Conservation (phyloP, 768 basidiomycete species). For the Pleurotus pulmonarius region DNA sequence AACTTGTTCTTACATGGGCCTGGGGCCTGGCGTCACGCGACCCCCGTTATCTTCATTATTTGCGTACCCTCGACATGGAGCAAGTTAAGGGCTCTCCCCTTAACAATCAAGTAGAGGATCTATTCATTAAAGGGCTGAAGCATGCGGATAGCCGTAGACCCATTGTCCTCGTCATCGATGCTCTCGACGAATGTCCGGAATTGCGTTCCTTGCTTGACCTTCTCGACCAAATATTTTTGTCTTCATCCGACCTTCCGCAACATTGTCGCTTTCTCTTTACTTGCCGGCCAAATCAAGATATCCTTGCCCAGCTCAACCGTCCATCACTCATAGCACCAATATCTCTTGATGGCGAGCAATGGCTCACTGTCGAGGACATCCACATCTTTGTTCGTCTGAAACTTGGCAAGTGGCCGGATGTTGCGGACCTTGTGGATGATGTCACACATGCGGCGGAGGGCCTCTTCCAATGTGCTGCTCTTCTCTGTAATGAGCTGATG, state of each 20-base stretch:
- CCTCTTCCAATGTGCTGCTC: slow-evolving; percentile 18
- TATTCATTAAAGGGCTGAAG: slow-evolving; percentile 1
- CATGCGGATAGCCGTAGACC: not conserved
- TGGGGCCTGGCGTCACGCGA: too few relatives aligned
- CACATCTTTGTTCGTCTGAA: slow-evolving; percentile 9
- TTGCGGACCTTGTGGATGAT: not conserved
- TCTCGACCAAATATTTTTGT: too few relatives aligned
- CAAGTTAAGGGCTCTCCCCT: not conserved
- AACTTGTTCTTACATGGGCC: too few relatives aligned
- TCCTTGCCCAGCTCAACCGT: slow-evolving; percentile 9
- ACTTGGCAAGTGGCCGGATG: slow-evolving; percentile 10
- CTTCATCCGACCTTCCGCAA: slow-evolving; percentile 12
- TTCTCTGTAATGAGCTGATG: slow-evolving; percentile 14
- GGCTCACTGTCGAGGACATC: slow-evolving; percentile 14
- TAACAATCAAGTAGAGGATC: not conserved
- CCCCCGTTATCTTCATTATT: too few relatives aligned
- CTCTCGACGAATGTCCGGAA: slow-evolving; percentile 17
- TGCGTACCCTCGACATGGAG: too few relatives aligned
- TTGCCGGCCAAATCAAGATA: slow-evolving; percentile 12
- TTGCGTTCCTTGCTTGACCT: slow-evolving; percentile 13
- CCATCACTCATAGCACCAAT: slow-evolving; percentile 1
- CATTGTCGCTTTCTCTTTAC: slow-evolving; percentile 18
- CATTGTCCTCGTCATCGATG: slow-evolving; percentile 18
- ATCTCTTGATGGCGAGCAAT: slow-evolving; percentile 10
- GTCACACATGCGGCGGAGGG: slow-evolving; percentile 15